These are phyloP conservation scores for Xylaria sp. DNA, from an alignment of 2,329 filamentous ascomycete genomes.

Conservation along the genomic window DNA sequence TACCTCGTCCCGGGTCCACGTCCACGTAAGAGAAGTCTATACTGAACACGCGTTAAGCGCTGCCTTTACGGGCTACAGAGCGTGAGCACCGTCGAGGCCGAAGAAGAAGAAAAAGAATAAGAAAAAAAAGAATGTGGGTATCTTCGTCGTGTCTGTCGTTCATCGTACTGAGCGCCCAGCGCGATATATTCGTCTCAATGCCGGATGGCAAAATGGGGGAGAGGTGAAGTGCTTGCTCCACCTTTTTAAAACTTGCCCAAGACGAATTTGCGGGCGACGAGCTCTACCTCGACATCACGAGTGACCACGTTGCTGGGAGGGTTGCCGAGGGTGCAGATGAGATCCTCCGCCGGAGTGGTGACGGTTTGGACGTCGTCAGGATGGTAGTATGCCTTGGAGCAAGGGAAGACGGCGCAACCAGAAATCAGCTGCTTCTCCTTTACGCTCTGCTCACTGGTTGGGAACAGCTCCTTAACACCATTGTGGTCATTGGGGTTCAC, in stretches of 20 bases:
- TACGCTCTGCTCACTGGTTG: slow-evolving; percentile 46
- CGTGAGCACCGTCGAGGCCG: slow-evolving; percentile 17
- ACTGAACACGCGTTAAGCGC: slow-evolving; percentile 32
- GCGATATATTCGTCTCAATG: slow-evolving; percentile 38
- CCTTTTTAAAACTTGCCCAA: slow-evolving; percentile 48
- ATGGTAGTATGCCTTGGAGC: slow-evolving; percentile 64
- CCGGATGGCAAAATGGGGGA: slow-evolving; percentile 24
- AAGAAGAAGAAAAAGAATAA: slow-evolving; percentile 4
- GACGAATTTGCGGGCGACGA: slow-evolving; percentile 50
- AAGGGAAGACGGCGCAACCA: slow-evolving; percentile 64
- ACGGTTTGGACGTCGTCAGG: slow-evolving; percentile 67
- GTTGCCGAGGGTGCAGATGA: slow-evolving; percentile 62
- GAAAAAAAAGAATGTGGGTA: slow-evolving; percentile 40
- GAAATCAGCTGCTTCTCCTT: slow-evolving; percentile 51
- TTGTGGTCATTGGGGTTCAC: slow-evolving; percentile 60
- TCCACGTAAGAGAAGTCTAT: slow-evolving; percentile 19
- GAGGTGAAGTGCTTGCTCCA: slow-evolving; percentile 25
- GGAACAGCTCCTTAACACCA: slow-evolving; percentile 66
- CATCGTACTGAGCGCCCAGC: slow-evolving; percentile 47
- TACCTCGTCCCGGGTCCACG: slow-evolving; percentile 30
- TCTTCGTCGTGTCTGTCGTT: slow-evolving; percentile 44
- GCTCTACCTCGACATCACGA: slow-evolving; percentile 41
- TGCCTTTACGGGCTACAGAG: slow-evolving; percentile 10
- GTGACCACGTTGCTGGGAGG: slow-evolving; percentile 40
- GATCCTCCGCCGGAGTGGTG: slow-evolving; percentile 57